Evolutionary conservation across 352 stramenopile species (phyloP), one percentile per base, ranked within the genome.

Genomic region (Globisporangium mamillatum): DNA sequence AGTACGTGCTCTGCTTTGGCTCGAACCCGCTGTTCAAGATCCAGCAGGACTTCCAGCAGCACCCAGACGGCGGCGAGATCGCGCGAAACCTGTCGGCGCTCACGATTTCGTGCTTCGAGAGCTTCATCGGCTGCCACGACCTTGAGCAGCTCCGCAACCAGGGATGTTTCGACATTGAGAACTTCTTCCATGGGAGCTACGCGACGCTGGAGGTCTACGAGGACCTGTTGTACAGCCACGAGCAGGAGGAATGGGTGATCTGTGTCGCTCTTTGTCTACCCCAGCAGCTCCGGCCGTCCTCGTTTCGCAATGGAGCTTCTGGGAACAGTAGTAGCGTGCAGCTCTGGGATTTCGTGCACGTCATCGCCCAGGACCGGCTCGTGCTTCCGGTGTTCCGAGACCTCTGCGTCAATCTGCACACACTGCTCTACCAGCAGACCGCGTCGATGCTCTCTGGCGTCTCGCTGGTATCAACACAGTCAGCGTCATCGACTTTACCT

Each of bases 1-100:
- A 89, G 66, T 91, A 88, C 46, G 79, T 88, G 52, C 75, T 90
- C 38, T 80, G 76, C 60, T 89, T 91, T 57, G 72, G 75, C 29
- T 80, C 81, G 4, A 82, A 82, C 12, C 79, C 83, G 38, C 68
- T 91, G 7, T 60, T 84, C 36, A 80, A 79, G 54, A 82, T 89
- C 58, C 80, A 89, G 52, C 78, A 85, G 16, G 80, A 90, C 53
- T 81, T 90, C 20, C 76, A 84, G 36, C 69, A 72, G 18, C 79
- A 89, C 60, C 67, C 74, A 12, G 77, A 75, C 24, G 70, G 72
- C 41, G 48, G 68, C 24, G 60, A 69, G 36, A 77, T 82, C 57
- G 57, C 73, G 2, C 61, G 53, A 24, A 79, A 77, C 54, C 67
- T 82, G 14, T 38, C 71, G 24, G 63, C 72, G 32, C 76, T 91